These are phyloP conservation scores for Trichocladium uniseriatum DNA, from an alignment of 495 filamentous ascomycete genomes.

Conservation along the genomic window DNA sequence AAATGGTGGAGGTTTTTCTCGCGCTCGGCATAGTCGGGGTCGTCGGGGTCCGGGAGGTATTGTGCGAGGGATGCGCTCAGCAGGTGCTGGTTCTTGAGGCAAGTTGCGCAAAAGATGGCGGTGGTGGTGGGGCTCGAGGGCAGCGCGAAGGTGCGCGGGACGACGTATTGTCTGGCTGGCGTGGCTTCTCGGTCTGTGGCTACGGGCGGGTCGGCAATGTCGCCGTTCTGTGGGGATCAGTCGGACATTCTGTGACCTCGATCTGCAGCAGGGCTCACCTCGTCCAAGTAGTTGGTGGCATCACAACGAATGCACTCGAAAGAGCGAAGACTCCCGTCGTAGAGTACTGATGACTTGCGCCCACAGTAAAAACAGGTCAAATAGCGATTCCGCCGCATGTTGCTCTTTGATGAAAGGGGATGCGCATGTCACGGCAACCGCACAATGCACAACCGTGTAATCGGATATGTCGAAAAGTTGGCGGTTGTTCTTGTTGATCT, in stretches of 20 bases:
- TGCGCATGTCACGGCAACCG: slow-evolving; percentile 11
- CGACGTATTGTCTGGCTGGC: slow-evolving; percentile 27
- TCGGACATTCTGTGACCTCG: too few relatives aligned
- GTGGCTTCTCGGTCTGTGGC: slow-evolving; percentile 31
- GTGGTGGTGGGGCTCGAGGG: slow-evolving; percentile 21
- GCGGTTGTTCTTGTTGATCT: slow-evolving; percentile 1
- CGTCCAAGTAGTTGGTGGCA: slow-evolving; percentile 73
- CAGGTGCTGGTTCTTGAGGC: slow-evolving; percentile 74
- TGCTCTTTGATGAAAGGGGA: not conserved
- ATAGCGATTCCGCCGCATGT: slow-evolving; percentile 26
- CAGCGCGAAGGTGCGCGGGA: slow-evolving; percentile 27
- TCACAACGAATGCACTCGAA: slow-evolving; percentile 69
- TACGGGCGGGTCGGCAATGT: slow-evolving; percentile 79
- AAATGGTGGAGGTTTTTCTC: slow-evolving; percentile 50
- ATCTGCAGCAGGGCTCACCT: slow-evolving; percentile 37
- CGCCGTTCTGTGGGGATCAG: slow-evolving; percentile 70
- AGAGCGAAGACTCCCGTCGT: slow-evolving; percentile 42
- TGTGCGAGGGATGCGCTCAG: slow-evolving; percentile 55
- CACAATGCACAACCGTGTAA: not conserved
- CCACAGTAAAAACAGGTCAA: slow-evolving; percentile 74
- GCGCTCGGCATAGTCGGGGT: slow-evolving; percentile 46
- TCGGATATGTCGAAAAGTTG: not conserved
- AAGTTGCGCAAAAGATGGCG: slow-evolving; percentile 62
- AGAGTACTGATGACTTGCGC: slow-evolving; percentile 45
- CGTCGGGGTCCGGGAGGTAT: slow-evolving; percentile 61